A percentile compares a stretch with the other conserved stretches of the same genome.
These are phyloP conservation scores for Polygonum maritimum DNA, from an alignment of 148 eudicot genomes.

Conservation along the genomic window DNA sequence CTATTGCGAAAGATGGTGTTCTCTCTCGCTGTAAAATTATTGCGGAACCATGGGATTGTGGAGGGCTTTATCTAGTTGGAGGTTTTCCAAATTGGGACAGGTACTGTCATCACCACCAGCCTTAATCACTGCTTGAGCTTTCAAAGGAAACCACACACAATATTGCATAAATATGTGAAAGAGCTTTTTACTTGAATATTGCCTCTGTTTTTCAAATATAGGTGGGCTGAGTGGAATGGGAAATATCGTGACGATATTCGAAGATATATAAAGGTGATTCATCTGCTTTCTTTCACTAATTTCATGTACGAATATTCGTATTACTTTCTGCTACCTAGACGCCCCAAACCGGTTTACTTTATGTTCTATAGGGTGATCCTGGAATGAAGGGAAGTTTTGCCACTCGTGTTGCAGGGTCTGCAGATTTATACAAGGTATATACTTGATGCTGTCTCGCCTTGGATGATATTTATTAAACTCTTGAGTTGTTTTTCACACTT, in stretches of 20 bases:
- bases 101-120: slow-evolving; percentile 21
- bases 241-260: slow-evolving; percentile 94
- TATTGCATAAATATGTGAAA: not conserved
- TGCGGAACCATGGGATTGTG: slow-evolving; percentile 99
- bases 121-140: too few relatives aligned
- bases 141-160: not conserved
- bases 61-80: slow-evolving; percentile 98
- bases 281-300: not conserved
- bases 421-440: slow-evolving; percentile 71
- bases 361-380: slow-evolving; percentile 54
- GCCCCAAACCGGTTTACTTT: not conserved
- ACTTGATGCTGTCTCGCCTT: not conserved
- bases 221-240: slow-evolving; percentile 99
- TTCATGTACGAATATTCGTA: not conserved
- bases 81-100: slow-evolving; percentile 96
- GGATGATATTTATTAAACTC: not conserved
- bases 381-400: slow-evolving; percentile 94
- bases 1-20: slow-evolving; percentile 79
- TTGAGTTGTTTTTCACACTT: too few relatives aligned
- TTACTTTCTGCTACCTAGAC: too few relatives aligned
- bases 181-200: not conserved
- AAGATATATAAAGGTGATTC: slow-evolving; percentile 70
- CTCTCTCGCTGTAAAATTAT: slow-evolving; percentile 82
- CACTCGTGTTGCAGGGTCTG: slow-evolving; percentile 87
- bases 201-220: slow-evolving; percentile 20